These are phyloP conservation scores for Stemphylium beticola DNA, from an alignment of 2,329 filamentous ascomycete species.

Conservation along the genomic window DNA sequence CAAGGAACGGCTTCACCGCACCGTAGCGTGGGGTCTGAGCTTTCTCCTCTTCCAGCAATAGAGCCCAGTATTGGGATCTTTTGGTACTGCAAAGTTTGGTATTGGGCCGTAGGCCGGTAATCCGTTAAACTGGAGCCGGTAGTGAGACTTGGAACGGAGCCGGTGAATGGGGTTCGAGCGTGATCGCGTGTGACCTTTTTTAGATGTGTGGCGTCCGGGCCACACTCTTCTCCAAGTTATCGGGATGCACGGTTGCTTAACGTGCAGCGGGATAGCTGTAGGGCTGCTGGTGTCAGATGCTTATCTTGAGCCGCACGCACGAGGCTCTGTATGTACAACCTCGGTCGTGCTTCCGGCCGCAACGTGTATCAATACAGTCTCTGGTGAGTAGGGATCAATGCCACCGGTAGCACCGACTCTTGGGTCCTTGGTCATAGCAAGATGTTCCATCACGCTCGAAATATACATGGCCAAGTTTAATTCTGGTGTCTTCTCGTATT, in stretches of 20 bases:
- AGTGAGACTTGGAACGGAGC: conserved; percentile 27
- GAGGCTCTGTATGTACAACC: conserved; percentile 19
- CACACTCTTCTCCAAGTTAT: conserved; percentile 20
- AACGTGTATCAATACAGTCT: neutral
- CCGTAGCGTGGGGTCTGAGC: conserved; percentile 28
- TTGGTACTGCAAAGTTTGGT: conserved; percentile 19
- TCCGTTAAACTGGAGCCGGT: conserved; percentile 22
- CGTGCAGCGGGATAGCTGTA: conserved; percentile 29
- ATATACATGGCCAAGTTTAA: conserved; percentile 16
- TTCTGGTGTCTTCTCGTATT: conserved; percentile 21
- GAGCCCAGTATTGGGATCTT: conserved; percentile 8
- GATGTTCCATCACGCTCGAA: neutral
- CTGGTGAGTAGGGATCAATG: neutral
- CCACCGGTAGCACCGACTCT: neutral
- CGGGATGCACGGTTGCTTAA: conserved; percentile 21
- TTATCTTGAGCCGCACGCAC: conserved; percentile 45
- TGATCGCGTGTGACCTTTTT: conserved; percentile 32
- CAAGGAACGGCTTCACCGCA: conserved; percentile 25
- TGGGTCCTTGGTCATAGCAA: neutral
- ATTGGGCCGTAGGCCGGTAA: conserved; percentile 14
- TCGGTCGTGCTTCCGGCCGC: conserved; percentile 7
- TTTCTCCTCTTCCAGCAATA: conserved; percentile 17
- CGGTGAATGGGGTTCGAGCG: conserved; percentile 20
- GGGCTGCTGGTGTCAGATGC: conserved; percentile 47
- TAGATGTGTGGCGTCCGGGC: conserved; percentile 36